Evolutionary conservation across 1,284 basidiomycete genomes (phyloP), one percentile per base, ranked within the genome.

Genomic region (Apiotrichum sp.): DNA sequence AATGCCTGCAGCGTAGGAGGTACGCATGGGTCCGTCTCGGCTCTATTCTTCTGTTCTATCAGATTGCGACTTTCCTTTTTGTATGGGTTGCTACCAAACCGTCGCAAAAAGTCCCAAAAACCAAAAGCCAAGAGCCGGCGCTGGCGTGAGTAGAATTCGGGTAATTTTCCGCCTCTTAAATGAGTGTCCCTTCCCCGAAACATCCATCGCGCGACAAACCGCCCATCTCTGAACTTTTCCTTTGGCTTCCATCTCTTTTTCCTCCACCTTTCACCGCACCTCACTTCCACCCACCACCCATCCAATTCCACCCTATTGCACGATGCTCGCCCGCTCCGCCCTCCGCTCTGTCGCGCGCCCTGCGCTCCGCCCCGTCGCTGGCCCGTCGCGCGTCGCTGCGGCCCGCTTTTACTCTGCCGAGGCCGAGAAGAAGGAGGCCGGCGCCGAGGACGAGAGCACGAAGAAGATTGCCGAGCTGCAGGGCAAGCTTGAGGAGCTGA

Each of bases 391-490:
- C 41, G 49, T 41, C 43, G n/a, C n/a, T n/a, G n/a, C n/a, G n/a
- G 59, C 54, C 9, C 56, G 56, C 49, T 16, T 36, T 29, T 56
- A 61, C 56, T 57, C 55, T 16, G 38, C 57, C 39, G 55, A 53
- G 39, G 55, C 59, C 29, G 45, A 34, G 29, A 45, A 55, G 36
- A 43, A 55, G 31, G 33, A 22, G 2, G n/a, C n/a, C n/a, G n/a
- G n/a, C n/a, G n/a, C n/a, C n/a, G 52, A 49, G 47, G 55, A 61
- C 41, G 61, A 59, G 53, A 41, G 35, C 39, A 38, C 42, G 6
- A 62, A 59, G 58, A 59, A 62, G 61, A 57, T 62, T 47, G 52
- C 61, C 50, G 58, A 59, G 51, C 58, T 59, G 35, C 57, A 62
- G 56, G 61, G 39, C 29, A 57, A 62, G 61, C 9, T 61, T 50